These are phyloP conservation scores for Lentithecium fluviatile DNA, from an alignment of 495 filamentous ascomycete species.

Conservation along the genomic window DNA sequence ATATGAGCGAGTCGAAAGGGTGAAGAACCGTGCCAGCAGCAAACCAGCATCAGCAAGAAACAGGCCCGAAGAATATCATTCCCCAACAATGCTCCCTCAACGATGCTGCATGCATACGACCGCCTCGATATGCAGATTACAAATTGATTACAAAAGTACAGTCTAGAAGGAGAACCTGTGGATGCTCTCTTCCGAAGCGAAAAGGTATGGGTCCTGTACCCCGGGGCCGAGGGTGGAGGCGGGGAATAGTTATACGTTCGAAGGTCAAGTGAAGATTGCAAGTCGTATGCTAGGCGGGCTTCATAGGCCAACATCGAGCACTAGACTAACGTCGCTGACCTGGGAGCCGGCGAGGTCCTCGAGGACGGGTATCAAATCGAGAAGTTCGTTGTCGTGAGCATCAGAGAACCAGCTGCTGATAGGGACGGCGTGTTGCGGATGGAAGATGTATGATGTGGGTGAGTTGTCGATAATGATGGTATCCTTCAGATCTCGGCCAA, in stretches of 20 bases:
- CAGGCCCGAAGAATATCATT: not conserved
- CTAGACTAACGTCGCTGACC: conserved; percentile 94
- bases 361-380: conserved; percentile 97
- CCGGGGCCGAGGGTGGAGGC: not conserved
- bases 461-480: conserved; percentile 99
- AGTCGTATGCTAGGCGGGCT: not conserved
- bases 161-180: conserved; percentile 14
- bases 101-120: not conserved
- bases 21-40: not conserved
- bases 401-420: conserved; percentile 99
- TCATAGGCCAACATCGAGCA: conserved; percentile 91
- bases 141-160: conserved; percentile 35
- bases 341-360: conserved; percentile 88
- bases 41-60: not conserved
- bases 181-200: conserved; percentile 13
- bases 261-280: not conserved
- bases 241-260: not conserved
- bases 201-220: not conserved
- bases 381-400: conserved; percentile 97
- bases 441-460: conserved; percentile 98
- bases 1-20: not conserved
- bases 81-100: not conserved
- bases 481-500: conserved; percentile 91
- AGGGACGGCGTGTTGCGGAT: conserved; percentile 96
- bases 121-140: conserved; percentile 32